Conservation (phyloP, 257 asterid genomes). For the Fraxinus anomala region DNA sequence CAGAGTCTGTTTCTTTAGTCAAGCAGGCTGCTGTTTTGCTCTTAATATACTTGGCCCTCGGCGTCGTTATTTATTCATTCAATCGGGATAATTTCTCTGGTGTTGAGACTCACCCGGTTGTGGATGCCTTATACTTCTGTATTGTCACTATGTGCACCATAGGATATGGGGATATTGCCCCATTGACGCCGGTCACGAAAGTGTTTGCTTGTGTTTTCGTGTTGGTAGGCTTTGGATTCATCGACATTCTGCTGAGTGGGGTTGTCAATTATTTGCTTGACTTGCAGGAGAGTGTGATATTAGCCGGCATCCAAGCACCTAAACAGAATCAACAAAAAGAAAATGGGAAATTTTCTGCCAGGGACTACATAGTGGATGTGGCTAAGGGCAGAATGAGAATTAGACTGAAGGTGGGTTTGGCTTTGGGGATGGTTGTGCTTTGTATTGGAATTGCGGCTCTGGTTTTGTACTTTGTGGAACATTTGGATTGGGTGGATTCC, state of each 20-base stretch:
- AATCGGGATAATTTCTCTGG: conserved; percentile 54
- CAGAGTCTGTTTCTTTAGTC: conserved; percentile 32
- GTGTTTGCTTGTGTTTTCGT: conserved; percentile 55
- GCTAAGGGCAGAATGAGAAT: conserved; percentile 64
- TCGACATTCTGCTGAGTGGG: conserved; percentile 49
- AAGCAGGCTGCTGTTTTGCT: conserved; percentile 43
- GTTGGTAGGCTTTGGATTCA: conserved; percentile 56
- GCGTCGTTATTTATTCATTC: conserved; percentile 45
- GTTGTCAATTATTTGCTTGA: conserved; percentile 53
- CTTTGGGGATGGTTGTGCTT: conserved; percentile 47
- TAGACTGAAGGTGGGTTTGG: conserved; percentile 47
- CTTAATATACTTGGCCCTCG: conserved; percentile 46
- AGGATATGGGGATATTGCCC: conserved; percentile 64
- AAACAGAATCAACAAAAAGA: not conserved
- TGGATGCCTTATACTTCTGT: conserved; percentile 58
- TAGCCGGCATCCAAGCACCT: conserved; percentile 32
- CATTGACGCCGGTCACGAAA: conserved; percentile 41
- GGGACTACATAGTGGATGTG: conserved; percentile 49
- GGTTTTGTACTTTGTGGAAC: conserved; percentile 41
- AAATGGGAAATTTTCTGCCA: conserved; percentile 22
- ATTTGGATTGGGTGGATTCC: conserved; percentile 44
- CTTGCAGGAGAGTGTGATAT: conserved; percentile 52
- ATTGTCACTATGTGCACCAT: conserved; percentile 69
- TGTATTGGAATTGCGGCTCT: conserved; percentile 47
- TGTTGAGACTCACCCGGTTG: conserved; percentile 46